Evolutionary conservation across 345 rosid species (phyloP).

Genomic region (Rhizophora apiculata): DNA sequence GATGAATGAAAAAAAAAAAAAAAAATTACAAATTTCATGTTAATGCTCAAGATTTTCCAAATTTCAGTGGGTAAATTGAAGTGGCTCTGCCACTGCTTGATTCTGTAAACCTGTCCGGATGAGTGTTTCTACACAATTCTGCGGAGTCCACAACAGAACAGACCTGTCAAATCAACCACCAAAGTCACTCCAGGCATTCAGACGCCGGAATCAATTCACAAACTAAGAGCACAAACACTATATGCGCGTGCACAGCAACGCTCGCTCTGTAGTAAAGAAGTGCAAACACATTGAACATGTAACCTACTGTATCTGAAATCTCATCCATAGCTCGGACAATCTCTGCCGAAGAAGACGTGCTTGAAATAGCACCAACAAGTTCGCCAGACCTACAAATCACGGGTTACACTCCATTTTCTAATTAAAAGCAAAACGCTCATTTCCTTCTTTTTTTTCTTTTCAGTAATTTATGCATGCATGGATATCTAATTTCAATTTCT

Average conservation of each 20-base stretch:
- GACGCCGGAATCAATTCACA: too few relatives aligned
- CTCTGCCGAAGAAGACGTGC: conserved; percentile 66
- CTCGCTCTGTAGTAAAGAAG: not conserved
- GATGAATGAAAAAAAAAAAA: too few relatives aligned
- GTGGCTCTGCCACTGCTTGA: too few relatives aligned
- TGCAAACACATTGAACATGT: not conserved
- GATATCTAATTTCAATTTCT: too few relatives aligned
- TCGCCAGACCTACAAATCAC: conserved; percentile 62
- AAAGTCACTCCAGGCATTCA: conserved; percentile 5
- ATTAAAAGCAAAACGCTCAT: not conserved
- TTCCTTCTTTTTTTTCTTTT: not conserved
- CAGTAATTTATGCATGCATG: too few relatives aligned
- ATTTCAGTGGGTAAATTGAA: too few relatives aligned
- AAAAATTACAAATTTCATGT: too few relatives aligned
- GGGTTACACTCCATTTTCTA: not conserved
- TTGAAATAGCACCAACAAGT: conserved; percentile 58
- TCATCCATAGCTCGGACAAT: conserved; percentile 85
- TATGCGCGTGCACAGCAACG: not conserved
- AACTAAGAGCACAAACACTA: not conserved
- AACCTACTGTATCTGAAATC: conserved; percentile 67
- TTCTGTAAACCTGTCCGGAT: conserved; percentile 69
- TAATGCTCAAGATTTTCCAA: too few relatives aligned
- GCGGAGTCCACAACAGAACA: conserved; percentile 95
- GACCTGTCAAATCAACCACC: conserved; percentile 45
- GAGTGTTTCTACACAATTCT: conserved; percentile 88